A percentile compares a stretch with the other conserved stretches of the same genome.
Evolutionary conservation across 257 asterid genomes (phyloP).

Genomic region (Mitragyna speciosa): DNA sequence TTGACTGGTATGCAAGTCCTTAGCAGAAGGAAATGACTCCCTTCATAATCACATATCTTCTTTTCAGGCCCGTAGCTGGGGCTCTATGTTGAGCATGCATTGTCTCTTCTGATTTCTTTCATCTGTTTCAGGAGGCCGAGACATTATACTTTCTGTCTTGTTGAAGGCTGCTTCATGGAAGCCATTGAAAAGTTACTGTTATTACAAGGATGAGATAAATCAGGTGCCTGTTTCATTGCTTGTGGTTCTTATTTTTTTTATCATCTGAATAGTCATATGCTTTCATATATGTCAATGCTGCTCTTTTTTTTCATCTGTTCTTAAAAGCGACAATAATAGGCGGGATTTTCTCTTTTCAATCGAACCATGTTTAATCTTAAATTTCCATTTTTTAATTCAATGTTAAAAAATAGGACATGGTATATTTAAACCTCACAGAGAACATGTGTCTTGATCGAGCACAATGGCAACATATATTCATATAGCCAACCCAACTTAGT

Average conservation of each 20-base stretch:
- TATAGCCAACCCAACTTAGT: no score
- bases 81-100: background rate
- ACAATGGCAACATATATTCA: no score
- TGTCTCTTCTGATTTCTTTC: background rate
- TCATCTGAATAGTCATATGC: background rate
- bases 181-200: slow-evolving; percentile 60
- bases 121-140: background rate
- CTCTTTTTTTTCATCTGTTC: background rate
- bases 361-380: background rate
- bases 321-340: no score
- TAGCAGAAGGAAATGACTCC: background rate
- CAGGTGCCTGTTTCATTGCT: slow-evolving; percentile 52
- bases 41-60: background rate
- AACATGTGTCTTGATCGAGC: no score
- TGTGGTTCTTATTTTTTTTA: background rate
- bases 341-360: background rate
- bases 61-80: no score
- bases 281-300: background rate
- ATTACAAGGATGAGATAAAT: slow-evolving; percentile 91
- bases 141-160: slow-evolving; percentile 10
- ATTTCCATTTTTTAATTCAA: background rate
- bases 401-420: no score
- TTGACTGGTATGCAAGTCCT: background rate
- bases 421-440: no score
- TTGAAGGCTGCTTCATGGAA: slow-evolving; percentile 63